Evolutionary conservation across 1,284 basidiomycete genomes (phyloP).

Genomic region (Tilletia caries): DNA sequence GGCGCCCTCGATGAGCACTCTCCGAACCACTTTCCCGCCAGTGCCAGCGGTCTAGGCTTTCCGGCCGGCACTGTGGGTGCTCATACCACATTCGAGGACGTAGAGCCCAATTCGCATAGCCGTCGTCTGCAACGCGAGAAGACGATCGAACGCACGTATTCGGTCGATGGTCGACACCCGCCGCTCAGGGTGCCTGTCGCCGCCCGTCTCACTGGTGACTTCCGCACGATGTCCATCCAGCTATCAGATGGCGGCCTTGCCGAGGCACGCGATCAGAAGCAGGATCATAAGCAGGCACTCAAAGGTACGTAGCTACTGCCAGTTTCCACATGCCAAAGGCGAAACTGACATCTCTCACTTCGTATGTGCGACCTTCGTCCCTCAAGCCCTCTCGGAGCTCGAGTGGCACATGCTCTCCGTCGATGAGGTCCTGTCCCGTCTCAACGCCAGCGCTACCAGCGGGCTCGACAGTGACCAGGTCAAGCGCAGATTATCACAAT

Average conservation of each 20-base stretch:
- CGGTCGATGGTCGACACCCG: constrained; percentile 21
- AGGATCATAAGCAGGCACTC: constrained; percentile 17
- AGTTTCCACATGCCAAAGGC: no score
- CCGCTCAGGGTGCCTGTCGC: constrained; percentile 21
- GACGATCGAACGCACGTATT: constrained; percentile 24
- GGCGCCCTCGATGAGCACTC: neutral
- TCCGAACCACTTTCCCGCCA: neutral
- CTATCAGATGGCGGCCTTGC: constrained; percentile 33
- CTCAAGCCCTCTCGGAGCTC: constrained; percentile 53
- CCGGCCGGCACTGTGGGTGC: neutral
- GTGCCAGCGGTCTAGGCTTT: neutral
- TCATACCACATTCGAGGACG: neutral
- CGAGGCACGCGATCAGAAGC: constrained; percentile 17
- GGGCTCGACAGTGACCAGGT: constrained; percentile 62
- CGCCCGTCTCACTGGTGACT: constrained; percentile 39
- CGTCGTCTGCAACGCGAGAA: neutral
- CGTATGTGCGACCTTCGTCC: no score
- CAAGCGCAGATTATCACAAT: constrained; percentile 57
- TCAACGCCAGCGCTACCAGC: constrained; percentile 33
- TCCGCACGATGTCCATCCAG: constrained; percentile 44
- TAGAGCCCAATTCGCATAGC: neutral
- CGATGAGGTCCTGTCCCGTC: constrained; percentile 60
- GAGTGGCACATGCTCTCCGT: constrained; percentile 62
- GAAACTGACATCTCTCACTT: no score
- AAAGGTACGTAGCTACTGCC: constrained; percentile 23